A percentile compares a stretch with the other conserved stretches of the same genome.
Conservation (phyloP, 305 asterid species). For the Fraxinus dipetala region DNA sequence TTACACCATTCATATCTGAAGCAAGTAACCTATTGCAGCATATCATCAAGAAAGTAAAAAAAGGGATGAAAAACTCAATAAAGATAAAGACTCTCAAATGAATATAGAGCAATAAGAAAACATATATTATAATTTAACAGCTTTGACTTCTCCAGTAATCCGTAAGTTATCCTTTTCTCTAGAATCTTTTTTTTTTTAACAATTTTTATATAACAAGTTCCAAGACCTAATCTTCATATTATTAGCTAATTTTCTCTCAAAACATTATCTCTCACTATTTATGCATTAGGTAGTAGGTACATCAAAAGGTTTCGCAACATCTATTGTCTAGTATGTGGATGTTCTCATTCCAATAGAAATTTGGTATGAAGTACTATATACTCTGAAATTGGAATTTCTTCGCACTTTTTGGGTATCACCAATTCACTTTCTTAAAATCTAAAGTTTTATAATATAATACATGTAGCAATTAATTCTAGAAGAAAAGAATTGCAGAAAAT, state of each 20-base stretch:
- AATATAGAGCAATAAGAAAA: neutral
- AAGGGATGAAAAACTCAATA: slow-evolving; percentile 18
- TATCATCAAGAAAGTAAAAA: slow-evolving; percentile 20
- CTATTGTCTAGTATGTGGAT: neutral
- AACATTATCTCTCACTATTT: too few relatives aligned
- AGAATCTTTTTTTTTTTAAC: neutral
- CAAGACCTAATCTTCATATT: too few relatives aligned
- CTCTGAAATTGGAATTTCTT: slow-evolving; percentile 5
- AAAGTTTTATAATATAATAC: slow-evolving; percentile 11
- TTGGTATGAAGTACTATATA: neutral
- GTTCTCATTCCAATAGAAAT: neutral
- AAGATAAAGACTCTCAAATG: slow-evolving; percentile 14
- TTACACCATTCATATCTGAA: too few relatives aligned
- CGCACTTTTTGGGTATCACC: neutral
- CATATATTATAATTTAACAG: slow-evolving; percentile 6
- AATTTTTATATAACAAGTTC: neutral
- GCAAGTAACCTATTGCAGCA: slow-evolving; percentile 51
- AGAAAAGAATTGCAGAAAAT: slow-evolving; percentile 4
- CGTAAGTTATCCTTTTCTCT: neutral
- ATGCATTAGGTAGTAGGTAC: too few relatives aligned
- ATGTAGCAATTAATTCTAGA: slow-evolving; percentile 18
- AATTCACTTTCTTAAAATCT: neutral
- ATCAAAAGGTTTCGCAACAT: too few relatives aligned
- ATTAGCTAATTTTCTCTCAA: too few relatives aligned
- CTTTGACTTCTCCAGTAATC: neutral